Evolutionary conservation across 495 filamentous ascomycete species (phyloP).

Genomic region (Penicillium cataractarum): DNA sequence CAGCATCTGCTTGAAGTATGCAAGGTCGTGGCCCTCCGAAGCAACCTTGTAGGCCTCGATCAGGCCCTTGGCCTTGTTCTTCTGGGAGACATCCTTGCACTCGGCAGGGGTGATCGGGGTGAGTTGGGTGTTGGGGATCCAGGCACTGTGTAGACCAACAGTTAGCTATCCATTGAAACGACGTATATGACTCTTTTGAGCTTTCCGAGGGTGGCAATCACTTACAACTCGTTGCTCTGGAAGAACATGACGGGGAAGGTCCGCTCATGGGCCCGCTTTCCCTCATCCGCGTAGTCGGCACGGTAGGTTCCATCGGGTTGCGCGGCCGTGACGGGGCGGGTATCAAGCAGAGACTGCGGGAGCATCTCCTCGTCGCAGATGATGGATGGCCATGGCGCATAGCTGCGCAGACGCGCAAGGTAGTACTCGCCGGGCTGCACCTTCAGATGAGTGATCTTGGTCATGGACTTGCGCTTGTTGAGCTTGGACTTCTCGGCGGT

Average conservation of each 20-base stretch:
- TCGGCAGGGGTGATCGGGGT: conserved; percentile 70
- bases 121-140: conserved; percentile 80
- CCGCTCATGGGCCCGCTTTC: conserved; percentile 77
- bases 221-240: conserved; percentile 93
- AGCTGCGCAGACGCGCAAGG: conserved; percentile 85
- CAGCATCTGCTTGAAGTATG: conserved; percentile 77
- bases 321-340: conserved; percentile 78
- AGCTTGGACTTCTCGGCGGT: conserved; percentile 69
- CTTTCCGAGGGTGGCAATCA: conserved; percentile 20
- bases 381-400: conserved; percentile 87
- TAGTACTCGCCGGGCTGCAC: conserved; percentile 85
- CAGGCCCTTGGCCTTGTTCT: conserved; percentile 75
- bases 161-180: conserved; percentile 9
- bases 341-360: conserved; percentile 67
- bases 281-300: conserved; percentile 80
- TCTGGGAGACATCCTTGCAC: conserved; percentile 62
- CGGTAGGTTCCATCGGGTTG: conserved; percentile 80
- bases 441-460: conserved; percentile 69
- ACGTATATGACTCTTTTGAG: not conserved
- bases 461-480: conserved; percentile 79
- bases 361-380: conserved; percentile 92
- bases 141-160: conserved; percentile 62
- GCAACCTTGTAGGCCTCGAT: conserved; percentile 74
- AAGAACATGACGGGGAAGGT: conserved; percentile 95
- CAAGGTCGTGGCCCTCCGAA: conserved; percentile 67